Conservation (phyloP, 2,329 filamentous ascomycete species). For the Lasiodiplodia gonubiensis region DNA sequence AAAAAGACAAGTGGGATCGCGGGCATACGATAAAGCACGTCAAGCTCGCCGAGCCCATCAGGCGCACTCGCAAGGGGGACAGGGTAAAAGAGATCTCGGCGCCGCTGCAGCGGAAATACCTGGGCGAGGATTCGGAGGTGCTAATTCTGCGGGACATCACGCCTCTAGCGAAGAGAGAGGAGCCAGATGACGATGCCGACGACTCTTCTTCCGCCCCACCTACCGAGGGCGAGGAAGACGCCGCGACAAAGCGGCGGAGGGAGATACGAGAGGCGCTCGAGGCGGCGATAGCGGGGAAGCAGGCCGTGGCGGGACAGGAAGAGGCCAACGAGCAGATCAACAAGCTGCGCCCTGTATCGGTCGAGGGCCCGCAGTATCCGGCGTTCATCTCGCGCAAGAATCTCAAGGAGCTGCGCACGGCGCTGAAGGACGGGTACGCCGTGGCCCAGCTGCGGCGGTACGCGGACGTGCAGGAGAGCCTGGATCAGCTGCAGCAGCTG, state of each 20-base stretch:
- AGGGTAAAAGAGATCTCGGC: slow-evolving; percentile 39
- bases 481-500: slow-evolving; percentile 2
- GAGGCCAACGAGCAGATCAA: slow-evolving; percentile 42
- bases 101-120: slow-evolving; percentile 37
- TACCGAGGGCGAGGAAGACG: neutral
- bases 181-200: slow-evolving; percentile 6
- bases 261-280: slow-evolving; percentile 29
- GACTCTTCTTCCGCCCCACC: neutral
- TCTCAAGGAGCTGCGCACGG: slow-evolving; percentile 37
- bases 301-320: slow-evolving; percentile 34
- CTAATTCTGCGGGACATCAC: slow-evolving; percentile 42
- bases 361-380: slow-evolving; percentile 33
- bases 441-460: slow-evolving; percentile 40
- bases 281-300: slow-evolving; percentile 37
- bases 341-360: slow-evolving; percentile 38
- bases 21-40: neutral
- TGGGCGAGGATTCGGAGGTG: slow-evolving; percentile 45
- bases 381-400: slow-evolving; percentile 34
- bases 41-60: neutral
- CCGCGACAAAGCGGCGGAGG: slow-evolving; percentile 24
- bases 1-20: neutral
- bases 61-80: slow-evolving; percentile 34
- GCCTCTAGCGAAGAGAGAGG: slow-evolving; percentile 21
- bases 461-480: slow-evolving; percentile 30
- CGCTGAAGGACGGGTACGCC: slow-evolving; percentile 39